phyloP scores from a whole-genome alignment of 208 protist species.

The Angomonas ambiguus region DNA sequence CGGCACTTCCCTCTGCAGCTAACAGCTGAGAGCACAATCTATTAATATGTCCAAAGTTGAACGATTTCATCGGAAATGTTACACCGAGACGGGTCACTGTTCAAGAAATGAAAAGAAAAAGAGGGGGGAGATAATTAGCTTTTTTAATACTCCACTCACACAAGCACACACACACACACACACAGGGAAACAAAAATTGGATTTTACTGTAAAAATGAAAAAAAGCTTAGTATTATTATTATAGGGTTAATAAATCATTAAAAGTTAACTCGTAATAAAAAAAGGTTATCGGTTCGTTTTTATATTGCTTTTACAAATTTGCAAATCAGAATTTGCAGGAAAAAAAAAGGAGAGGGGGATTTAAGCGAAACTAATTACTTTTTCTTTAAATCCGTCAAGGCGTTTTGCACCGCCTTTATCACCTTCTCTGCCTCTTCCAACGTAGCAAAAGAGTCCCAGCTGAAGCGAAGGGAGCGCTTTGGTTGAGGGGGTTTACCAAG shows the following conservation, averaged over 20 bases:
- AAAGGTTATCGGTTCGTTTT: no score
- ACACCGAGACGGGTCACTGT: neutral
- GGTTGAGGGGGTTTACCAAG: constrained; percentile 55
- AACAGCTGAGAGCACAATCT: constrained; percentile 46
- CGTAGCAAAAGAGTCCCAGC: constrained; percentile 68
- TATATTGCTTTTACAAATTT: no score
- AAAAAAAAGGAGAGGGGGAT: neutral
- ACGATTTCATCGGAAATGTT: neutral
- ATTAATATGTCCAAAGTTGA: constrained; percentile 20
- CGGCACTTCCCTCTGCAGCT: constrained; percentile 19
- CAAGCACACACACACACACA: no score
- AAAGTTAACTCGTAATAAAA: no score
- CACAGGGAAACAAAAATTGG: no score
- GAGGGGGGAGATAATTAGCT: constrained; percentile 8
- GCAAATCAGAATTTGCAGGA: no score
- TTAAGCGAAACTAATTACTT: constrained; percentile 15
- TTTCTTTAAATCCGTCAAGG: constrained; percentile 28
- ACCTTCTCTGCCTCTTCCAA: constrained; percentile 55
- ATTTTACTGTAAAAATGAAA: no score
- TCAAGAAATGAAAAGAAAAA: constrained; percentile 13
- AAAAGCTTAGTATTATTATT: neutral
- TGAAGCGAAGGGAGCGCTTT: constrained; percentile 57
- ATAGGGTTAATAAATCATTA: no score
- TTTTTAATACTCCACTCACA: constrained; percentile 1
- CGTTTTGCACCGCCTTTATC: constrained; percentile 42